A percentile compares a stretch with the other conserved stretches of the same genome.
Conservation (phyloP, 306 rosid species). For the Prunus kanzakura region DNA sequence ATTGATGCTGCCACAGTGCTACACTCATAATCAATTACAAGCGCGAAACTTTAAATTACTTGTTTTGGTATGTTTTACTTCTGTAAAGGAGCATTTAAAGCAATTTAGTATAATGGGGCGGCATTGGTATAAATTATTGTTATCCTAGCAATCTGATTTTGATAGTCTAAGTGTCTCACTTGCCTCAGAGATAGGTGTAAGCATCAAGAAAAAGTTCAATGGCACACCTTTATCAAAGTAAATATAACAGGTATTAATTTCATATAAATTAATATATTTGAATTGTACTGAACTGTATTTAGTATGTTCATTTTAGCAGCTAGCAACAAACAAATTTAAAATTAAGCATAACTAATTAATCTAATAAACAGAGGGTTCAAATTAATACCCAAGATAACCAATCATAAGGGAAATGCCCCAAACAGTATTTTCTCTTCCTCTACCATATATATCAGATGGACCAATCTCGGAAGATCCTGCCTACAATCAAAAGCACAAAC, state of each 20-base stretch:
- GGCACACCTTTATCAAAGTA: not conserved
- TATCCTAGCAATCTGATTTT: not conserved
- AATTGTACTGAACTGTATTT: not conserved
- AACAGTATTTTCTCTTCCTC: conserved; percentile 92
- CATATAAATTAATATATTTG: not conserved
- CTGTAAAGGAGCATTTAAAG: not conserved
- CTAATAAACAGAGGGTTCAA: conserved; percentile 17
- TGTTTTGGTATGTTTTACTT: not conserved
- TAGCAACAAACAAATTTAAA: not conserved
- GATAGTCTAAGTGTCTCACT: conserved; percentile 1
- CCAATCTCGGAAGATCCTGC: conserved; percentile 78
- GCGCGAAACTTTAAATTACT: not conserved
- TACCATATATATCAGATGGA: conserved; percentile 65
- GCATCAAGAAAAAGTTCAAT: not conserved
- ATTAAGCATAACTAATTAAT: conserved; percentile 2
- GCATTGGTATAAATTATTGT: not conserved
- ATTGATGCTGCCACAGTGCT: not conserved
- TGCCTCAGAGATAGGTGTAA: not conserved
- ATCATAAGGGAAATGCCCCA: conserved; percentile 90
- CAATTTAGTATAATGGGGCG: not conserved
- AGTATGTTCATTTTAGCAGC: not conserved
- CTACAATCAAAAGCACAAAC: conserved; percentile 44
- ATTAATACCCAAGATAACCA: conserved; percentile 90
- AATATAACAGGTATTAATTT: not conserved
- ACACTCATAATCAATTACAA: not conserved